Percentiles rank a stretch among this genome's conserved stretches.
phyloP scores from a whole-genome alignment of 148 eudicot genomes.

The Fagopyrum homotropicum region DNA sequence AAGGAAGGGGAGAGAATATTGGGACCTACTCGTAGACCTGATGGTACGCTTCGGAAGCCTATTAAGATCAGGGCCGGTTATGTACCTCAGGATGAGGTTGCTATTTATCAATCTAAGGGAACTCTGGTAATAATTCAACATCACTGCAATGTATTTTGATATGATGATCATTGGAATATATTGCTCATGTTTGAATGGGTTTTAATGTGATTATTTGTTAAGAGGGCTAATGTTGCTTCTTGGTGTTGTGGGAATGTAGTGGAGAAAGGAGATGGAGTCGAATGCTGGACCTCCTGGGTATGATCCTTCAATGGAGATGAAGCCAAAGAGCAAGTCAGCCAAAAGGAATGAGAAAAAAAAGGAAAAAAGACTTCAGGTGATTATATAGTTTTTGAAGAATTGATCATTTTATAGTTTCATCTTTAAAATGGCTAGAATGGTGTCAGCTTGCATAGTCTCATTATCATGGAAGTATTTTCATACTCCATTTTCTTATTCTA shows the following conservation, averaged over 20 bases:
- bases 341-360: conserved; percentile 88
- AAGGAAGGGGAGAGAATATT: conserved; percentile 90
- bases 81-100: conserved; percentile 92
- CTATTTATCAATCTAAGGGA: conserved; percentile 85
- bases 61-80: conserved; percentile 82
- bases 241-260: conserved; percentile 27
- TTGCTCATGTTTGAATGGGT: background rate
- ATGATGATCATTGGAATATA: background rate
- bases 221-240: background rate
- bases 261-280: conserved; percentile 71
- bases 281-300: conserved; percentile 76
- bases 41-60: conserved; percentile 80
- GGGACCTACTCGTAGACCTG: conserved; percentile 88
- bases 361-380: conserved; percentile 67
- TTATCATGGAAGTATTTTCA: background rate
- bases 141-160: background rate
- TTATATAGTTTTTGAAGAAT: background rate
- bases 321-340: conserved; percentile 69
- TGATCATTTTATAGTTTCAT: background rate
- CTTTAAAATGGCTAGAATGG: background rate
- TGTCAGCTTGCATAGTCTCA: background rate
- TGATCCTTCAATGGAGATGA: conserved; percentile 43
- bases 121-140: conserved; percentile 47
- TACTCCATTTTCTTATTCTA: background rate
- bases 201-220: background rate